Evolutionary conservation across 768 basidiomycete species (phyloP).

Genomic region (Tephrocybe sp.): DNA sequence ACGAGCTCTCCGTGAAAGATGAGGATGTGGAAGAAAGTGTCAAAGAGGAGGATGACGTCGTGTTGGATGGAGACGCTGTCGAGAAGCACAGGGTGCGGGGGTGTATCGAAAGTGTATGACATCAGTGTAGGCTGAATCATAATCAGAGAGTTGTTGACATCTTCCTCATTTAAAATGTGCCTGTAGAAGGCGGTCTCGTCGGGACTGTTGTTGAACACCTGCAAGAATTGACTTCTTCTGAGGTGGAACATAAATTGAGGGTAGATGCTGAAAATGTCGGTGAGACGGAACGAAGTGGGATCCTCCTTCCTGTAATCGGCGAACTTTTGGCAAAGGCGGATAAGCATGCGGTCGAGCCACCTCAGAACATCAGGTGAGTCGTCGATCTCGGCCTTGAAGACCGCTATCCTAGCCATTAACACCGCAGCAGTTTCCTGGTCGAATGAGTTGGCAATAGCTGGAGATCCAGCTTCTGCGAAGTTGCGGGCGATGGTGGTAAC

Average conservation of each 20-base stretch:
- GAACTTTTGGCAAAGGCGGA: slow-evolving; percentile 98
- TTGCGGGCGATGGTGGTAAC: slow-evolving; percentile 98
- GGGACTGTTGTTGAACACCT: slow-evolving; percentile 99
- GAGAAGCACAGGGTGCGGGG: slow-evolving; percentile 90
- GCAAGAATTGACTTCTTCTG: slow-evolving; percentile 94
- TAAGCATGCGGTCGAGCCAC: slow-evolving; percentile 99
- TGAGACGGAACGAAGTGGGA: slow-evolving; percentile 87
- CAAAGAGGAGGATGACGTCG: slow-evolving; percentile 93
- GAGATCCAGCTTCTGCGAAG: slow-evolving; percentile 97
- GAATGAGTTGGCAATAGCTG: slow-evolving; percentile 88
- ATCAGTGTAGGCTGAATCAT: slow-evolving; percentile 99
- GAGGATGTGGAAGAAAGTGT: slow-evolving; percentile 99
- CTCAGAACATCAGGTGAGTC: slow-evolving; percentile 94
- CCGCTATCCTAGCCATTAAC: slow-evolving; percentile 97
- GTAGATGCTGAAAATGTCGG: slow-evolving; percentile 97
- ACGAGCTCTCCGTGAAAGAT: slow-evolving; percentile 99
- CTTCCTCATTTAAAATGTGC: slow-evolving; percentile 96
- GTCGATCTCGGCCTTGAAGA: slow-evolving; percentile 99
- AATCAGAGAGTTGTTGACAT: slow-evolving; percentile 98
- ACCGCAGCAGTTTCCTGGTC: slow-evolving; percentile 99
- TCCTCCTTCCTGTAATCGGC: slow-evolving; percentile 99
- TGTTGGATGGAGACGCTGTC: slow-evolving; percentile 98
- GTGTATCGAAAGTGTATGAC: slow-evolving; percentile 94
- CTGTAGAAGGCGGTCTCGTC: slow-evolving; percentile 99
- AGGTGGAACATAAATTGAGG: slow-evolving; percentile 99